Conservation (phyloP, 331 rosid species). For the Ulmus americana region DNA sequence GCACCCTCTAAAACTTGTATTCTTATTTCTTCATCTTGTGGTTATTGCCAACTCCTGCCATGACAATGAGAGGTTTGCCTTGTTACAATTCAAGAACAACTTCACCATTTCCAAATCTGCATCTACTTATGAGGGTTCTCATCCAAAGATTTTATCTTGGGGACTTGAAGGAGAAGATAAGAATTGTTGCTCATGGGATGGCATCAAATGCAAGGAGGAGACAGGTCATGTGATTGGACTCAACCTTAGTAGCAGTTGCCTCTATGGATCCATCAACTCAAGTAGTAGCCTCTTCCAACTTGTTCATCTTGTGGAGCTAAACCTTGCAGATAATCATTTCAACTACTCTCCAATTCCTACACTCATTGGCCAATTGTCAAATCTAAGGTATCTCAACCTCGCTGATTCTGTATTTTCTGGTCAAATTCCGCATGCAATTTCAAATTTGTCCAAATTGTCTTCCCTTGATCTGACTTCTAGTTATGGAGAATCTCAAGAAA, state of each 20-base stretch:
- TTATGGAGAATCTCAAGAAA: background rate
- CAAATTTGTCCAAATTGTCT: slow-evolving; percentile 3
- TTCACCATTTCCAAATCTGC: too few relatives aligned
- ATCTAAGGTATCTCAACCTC: slow-evolving; percentile 16
- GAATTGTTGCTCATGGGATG: slow-evolving; percentile 13
- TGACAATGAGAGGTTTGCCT: too few relatives aligned
- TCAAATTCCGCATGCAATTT: slow-evolving; percentile 17
- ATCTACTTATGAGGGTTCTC: background rate
- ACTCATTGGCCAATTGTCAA: background rate
- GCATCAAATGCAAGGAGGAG: slow-evolving; percentile 9
- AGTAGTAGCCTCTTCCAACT: slow-evolving; percentile 11
- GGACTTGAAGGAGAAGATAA: background rate
- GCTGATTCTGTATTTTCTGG: background rate
- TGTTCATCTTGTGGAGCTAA: slow-evolving; percentile 18
- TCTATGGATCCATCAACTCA: slow-evolving; percentile 16
- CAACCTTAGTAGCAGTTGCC: slow-evolving; percentile 10
- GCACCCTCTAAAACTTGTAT: too few relatives aligned
- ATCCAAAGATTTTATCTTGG: slow-evolving; percentile 19
- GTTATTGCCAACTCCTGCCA: too few relatives aligned
- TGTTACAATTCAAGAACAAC: too few relatives aligned
- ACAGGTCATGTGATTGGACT: slow-evolving; percentile 16
- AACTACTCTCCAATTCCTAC: slow-evolving; percentile 17
- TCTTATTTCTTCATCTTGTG: too few relatives aligned
- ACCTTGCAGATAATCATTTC: slow-evolving; percentile 22
- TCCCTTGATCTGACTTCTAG: background rate